Evolutionary conservation across 148 eudicot species (phyloP).

Genomic region (Suaeda aralocaspica): DNA sequence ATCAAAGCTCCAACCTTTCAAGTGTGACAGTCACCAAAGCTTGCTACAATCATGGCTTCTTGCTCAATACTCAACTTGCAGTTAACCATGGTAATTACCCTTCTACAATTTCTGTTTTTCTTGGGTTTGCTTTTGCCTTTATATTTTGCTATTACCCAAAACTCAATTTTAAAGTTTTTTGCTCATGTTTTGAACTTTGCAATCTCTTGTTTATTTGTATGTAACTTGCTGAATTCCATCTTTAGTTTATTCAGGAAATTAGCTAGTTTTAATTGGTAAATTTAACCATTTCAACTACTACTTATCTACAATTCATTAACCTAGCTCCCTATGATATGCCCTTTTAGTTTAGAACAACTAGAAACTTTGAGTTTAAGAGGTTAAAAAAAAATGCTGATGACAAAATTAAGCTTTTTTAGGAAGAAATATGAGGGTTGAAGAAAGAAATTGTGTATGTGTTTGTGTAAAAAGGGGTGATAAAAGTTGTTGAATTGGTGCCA

Average conservation of each 20-base stretch:
- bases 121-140: neutral
- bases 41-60: conserved; percentile 14
- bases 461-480: no score
- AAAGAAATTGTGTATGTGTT: no score
- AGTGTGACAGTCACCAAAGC: neutral
- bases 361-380: no score
- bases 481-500: no score
- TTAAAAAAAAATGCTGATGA: no score
- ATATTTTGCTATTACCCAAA: neutral
- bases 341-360: no score
- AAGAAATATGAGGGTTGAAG: no score
- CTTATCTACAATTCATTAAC: neutral
- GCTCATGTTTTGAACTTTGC: neutral
- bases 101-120: neutral
- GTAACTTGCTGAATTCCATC: neutral
- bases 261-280: no score
- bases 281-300: no score
- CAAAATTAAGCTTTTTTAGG: no score
- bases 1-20: neutral
- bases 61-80: conserved; percentile 11
- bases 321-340: neutral
- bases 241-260: neutral
- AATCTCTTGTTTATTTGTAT: neutral
- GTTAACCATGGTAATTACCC: neutral
- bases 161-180: neutral